Evolutionary conservation across 192 early-diverging fungal species (phyloP), one percentile per base, ranked within the genome.

Genomic region (Linnemannia exigua): DNA sequence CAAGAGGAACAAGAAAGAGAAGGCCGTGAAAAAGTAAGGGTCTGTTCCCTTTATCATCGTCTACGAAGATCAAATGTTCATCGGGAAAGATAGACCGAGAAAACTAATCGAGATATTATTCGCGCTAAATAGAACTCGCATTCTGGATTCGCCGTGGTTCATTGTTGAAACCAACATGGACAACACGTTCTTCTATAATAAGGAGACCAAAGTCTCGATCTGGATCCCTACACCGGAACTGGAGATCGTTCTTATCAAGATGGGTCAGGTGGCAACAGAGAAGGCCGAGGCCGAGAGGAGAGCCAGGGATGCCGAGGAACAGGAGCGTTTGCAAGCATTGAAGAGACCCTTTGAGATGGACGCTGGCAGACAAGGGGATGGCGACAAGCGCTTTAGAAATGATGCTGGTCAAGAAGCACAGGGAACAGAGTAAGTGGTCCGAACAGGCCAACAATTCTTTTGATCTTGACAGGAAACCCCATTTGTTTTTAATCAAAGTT

Each of bases 181-280:
- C 17, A 91, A 95, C 58, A 95, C 96, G 50, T 97, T 95, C 82
- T 97, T 91, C 78, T 94, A 94, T 79, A 93, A 96, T 88, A 83
- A 91, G 70, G 88, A 93, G 37, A 95, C 94, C 5, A 93, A 93
- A 54, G 77, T 88, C 28, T 93, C 93, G 11, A 88, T 92, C 16
- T 97, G 96, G 96, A 66, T 91, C 88, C 88, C 94, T 87, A 66
- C 91, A 84, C 76, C 91, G 88, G 72, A 77, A 91, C 36, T 89
- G 74, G 90, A 95, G 51, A 54, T 90, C 33, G 75, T 93, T 19
- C 88, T 91, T 19, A 77, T 79, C 52, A 88, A 93, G 61, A 88
- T 95, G 87, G 89, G 88, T 14, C 89, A 92, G 44, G 87, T 76
- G 1, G 89, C 83, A 52, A 79, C 72, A 79, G 86, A 78, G 35